Evolutionary conservation across 2,329 filamentous ascomycete genomes (phyloP), one percentile per base, ranked within the genome.

Genomic region (Neofusicoccum ribis): DNA sequence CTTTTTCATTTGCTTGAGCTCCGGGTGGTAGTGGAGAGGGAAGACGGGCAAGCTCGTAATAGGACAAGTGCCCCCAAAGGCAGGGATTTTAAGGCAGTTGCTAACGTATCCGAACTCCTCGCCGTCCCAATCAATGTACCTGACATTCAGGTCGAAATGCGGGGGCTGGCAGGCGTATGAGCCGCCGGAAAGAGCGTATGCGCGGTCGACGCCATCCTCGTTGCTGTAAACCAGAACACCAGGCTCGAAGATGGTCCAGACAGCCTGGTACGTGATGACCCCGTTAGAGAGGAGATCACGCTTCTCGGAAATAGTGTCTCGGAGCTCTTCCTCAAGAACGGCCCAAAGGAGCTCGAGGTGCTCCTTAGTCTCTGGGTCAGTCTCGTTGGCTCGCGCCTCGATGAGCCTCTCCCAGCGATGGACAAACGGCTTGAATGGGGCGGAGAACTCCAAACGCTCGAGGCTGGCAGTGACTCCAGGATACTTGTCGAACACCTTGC

Each of bases 11-110:
- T 72, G 66, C 2, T 75, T 71, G 36, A 73, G 69, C 8, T 79
- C 70, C 1, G 67, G 43, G 67, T 82, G 79, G 64, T 74, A 80
- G 0, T 72, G 67, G 1, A 83, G 67, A 1, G 82, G 81, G 52
- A 72, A 80, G 0, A 73, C 74, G 3, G 73, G 65, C 6, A 84
- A 71, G 0, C 72, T 71, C 4, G 70, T 72, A 64, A 82, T 81
- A 5, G 72, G 70, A 7, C 68, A 67, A 1, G 80, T 83, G 5
- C 82, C 80, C 31, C 70, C 56, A 63, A 70, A 72, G 7, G 31
- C 41, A 63, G 67, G 43, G 23, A 71, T 66, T 9, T 54, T 31
- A 15, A 74, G 66, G 5, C 15, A 47, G 39, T 70, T 49, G n/a
- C 54, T 66, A 36, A 52, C 62, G 23, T 64, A 67, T n/a, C 72